phyloP scores from a whole-genome alignment of 441 rosid species.

The Erodium moschatum region DNA sequence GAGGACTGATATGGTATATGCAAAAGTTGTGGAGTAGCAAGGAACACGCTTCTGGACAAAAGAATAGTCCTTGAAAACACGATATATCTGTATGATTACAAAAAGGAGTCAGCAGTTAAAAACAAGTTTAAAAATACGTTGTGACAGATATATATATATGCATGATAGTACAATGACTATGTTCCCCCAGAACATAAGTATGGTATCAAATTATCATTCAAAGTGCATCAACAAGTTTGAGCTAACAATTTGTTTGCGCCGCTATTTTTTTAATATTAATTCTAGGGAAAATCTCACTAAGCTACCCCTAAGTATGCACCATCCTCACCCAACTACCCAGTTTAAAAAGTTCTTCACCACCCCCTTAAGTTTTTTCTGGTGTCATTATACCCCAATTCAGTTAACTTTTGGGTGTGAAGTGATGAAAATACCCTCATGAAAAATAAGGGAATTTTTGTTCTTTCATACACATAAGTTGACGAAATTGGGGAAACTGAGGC shows the following conservation, averaged over 20 bases:
- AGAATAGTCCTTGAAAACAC: constrained; percentile 82
- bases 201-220: not conserved
- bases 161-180: not conserved
- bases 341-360: no score
- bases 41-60: constrained; percentile 84
- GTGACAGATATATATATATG: not conserved
- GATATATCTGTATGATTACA: constrained; percentile 53
- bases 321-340: no score
- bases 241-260: not conserved
- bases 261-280: not conserved
- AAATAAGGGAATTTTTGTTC: no score
- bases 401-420: no score
- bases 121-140: not conserved
- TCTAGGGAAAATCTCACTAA: no score
- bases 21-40: constrained; percentile 90
- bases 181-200: not conserved
- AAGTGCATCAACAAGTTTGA: not conserved
- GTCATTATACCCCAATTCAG: no score
- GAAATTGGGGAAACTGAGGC: no score
- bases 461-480: no score
- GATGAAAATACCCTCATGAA: no score
- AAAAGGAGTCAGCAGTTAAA: constrained; percentile 3
- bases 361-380: no score
- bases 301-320: no score
- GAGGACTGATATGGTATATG: constrained; percentile 84